phyloP scores from a whole-genome alignment of 75 land plant species.

The Cryptomeria japonica region DNA sequence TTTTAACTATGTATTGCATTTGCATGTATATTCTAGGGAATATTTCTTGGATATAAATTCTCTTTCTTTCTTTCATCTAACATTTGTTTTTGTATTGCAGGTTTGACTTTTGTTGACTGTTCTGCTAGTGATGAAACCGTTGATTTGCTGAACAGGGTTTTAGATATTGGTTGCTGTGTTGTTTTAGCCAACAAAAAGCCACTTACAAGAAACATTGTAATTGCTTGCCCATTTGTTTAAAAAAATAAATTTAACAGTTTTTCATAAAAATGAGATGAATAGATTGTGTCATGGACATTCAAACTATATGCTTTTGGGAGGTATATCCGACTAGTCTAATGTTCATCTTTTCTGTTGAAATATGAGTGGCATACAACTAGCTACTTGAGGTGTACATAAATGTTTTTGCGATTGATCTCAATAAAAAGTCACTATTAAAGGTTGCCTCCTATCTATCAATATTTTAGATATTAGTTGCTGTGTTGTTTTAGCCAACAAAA shows the following conservation, averaged over 20 bases:
- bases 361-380: background rate
- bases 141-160: slow-evolving; percentile 29
- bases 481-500: slow-evolving; percentile 86
- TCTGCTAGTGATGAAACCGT: slow-evolving; percentile 79
- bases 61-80: background rate
- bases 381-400: background rate
- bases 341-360: background rate
- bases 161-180: slow-evolving; percentile 59
- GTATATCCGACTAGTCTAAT: background rate
- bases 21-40: background rate
- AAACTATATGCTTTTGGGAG: background rate
- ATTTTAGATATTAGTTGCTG: slow-evolving; percentile 49
- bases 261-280: background rate
- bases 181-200: slow-evolving; percentile 92
- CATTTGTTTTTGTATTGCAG: slow-evolving; percentile 27
- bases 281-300: background rate
- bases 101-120: slow-evolving; percentile 74
- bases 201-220: slow-evolving; percentile 63
- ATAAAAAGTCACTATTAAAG: background rate
- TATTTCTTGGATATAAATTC: background rate
- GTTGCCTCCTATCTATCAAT: background rate
- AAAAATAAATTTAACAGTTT: background rate
- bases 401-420: background rate
- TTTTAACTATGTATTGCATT: background rate
- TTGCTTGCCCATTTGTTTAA: background rate